Percentiles rank a stretch among this genome's conserved stretches.
These are phyloP conservation scores for Botryotinia convoluta DNA, from an alignment of 2,329 filamentous ascomycete genomes.

Conservation along the genomic window DNA sequence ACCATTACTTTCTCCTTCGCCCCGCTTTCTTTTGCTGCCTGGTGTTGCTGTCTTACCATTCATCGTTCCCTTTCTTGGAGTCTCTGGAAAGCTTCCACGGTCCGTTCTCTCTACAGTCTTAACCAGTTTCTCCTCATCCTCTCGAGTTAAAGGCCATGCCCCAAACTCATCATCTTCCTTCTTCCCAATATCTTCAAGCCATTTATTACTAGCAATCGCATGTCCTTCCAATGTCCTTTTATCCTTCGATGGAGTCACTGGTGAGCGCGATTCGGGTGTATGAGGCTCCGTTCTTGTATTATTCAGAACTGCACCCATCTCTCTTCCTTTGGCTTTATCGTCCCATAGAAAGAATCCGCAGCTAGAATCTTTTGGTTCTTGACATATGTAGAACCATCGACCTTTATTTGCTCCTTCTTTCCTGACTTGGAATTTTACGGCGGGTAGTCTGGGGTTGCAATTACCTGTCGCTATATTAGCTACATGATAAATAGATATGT, in stretches of 20 bases:
- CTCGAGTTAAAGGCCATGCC: constrained; percentile 28
- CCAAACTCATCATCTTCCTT: constrained; percentile 35
- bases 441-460: constrained; percentile 22
- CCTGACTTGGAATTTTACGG: constrained; percentile 41
- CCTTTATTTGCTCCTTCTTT: constrained; percentile 51
- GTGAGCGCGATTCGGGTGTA: constrained; percentile 14
- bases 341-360: constrained; percentile 60
- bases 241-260: constrained; percentile 23
- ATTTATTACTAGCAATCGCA: constrained; percentile 24
- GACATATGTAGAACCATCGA: constrained; percentile 54
- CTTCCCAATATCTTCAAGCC: constrained; percentile 22
- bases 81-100: constrained; percentile 28
- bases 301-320: constrained; percentile 44
- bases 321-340: constrained; percentile 49
- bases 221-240: constrained; percentile 25
- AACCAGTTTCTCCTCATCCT: constrained; percentile 30
- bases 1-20: constrained; percentile 17
- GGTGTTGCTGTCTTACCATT: constrained; percentile 31
- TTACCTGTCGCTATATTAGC: constrained; percentile 16
- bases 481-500: no score
- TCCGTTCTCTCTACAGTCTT: constrained; percentile 18
- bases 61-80: constrained; percentile 30
- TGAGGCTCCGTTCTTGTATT: constrained; percentile 46
- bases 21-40: constrained; percentile 34
- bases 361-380: constrained; percentile 43